A percentile compares a stretch with the other conserved stretches of the same genome.
Conservation (phyloP, 768 basidiomycete genomes). For the Harrya chromipes region DNA sequence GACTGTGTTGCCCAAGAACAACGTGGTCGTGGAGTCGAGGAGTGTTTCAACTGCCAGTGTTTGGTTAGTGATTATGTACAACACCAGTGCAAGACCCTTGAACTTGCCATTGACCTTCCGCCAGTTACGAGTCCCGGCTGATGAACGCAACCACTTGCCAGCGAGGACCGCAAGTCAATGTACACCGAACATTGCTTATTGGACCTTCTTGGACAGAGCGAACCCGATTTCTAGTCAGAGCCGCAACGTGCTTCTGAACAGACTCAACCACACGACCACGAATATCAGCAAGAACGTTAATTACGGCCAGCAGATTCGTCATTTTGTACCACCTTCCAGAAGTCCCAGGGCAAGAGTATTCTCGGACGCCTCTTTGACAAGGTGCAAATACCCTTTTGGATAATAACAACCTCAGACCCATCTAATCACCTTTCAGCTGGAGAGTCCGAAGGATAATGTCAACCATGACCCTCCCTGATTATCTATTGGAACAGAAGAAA, state of each 20-base stretch:
- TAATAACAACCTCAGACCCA: background rate
- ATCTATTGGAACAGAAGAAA: slow-evolving; percentile 48
- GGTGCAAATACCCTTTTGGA: background rate
- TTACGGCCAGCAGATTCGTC: background rate
- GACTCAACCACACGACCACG: background rate
- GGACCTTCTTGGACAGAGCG: background rate
- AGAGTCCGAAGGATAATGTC: slow-evolving; percentile 19
- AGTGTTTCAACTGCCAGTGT: no score
- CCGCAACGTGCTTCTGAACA: background rate
- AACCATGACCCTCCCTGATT: slow-evolving; percentile 31
- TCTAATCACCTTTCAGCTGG: background rate
- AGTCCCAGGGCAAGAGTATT: background rate
- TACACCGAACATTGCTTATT: background rate
- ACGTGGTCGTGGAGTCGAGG: no score
- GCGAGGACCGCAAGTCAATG: background rate
- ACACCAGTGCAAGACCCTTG: background rate
- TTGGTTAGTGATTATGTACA: no score
- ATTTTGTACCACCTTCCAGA: background rate
- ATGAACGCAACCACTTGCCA: background rate
- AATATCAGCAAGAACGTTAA: background rate
- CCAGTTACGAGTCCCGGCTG: background rate
- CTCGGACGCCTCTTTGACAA: background rate
- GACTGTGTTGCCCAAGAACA: no score
- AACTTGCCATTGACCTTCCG: background rate
- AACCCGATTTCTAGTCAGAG: background rate